Conservation (phyloP, 2,329 filamentous ascomycete genomes). For the Cryphonectria parasitica region DNA sequence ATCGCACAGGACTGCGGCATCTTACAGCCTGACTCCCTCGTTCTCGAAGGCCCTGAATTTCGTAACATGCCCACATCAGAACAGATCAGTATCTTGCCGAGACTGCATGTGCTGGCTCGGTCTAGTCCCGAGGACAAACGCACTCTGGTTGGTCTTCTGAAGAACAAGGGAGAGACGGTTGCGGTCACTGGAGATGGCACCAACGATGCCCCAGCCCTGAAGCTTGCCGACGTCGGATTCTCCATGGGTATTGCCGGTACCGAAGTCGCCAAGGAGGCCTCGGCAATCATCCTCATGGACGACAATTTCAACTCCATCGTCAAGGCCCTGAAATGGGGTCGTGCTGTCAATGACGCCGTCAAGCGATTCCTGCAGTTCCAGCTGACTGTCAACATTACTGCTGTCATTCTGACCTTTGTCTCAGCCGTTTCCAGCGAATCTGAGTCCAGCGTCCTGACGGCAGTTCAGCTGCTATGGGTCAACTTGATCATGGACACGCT, state of each 20-base stretch:
- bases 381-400: conserved; percentile 89
- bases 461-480: conserved; percentile 93
- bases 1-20: conserved; percentile 82
- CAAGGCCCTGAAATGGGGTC: conserved; percentile 70
- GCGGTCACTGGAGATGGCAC: conserved; percentile 78
- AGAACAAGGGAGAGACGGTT: conserved; percentile 75
- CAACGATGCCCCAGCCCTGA: conserved; percentile 68
- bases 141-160: conserved; percentile 71
- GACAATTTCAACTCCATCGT: conserved; percentile 70
- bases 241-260: conserved; percentile 71
- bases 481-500: conserved; percentile 98
- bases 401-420: conserved; percentile 84
- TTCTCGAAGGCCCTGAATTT: conserved; percentile 81
- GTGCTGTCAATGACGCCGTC: conserved; percentile 76
- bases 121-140: conserved; percentile 80
- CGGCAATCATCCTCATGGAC: conserved; percentile 69
- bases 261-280: conserved; percentile 70
- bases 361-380: conserved; percentile 79
- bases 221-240: conserved; percentile 69
- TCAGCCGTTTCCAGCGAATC: conserved; percentile 74
- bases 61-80: conserved; percentile 69
- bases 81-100: conserved; percentile 69
- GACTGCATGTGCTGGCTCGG: conserved; percentile 71
- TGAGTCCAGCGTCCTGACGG: conserved; percentile 78
- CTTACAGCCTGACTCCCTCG: conserved; percentile 66